phyloP scores from a whole-genome alignment of 225 moss, liverwort and hornwort species.

The Antitrichia curtipendula region DNA sequence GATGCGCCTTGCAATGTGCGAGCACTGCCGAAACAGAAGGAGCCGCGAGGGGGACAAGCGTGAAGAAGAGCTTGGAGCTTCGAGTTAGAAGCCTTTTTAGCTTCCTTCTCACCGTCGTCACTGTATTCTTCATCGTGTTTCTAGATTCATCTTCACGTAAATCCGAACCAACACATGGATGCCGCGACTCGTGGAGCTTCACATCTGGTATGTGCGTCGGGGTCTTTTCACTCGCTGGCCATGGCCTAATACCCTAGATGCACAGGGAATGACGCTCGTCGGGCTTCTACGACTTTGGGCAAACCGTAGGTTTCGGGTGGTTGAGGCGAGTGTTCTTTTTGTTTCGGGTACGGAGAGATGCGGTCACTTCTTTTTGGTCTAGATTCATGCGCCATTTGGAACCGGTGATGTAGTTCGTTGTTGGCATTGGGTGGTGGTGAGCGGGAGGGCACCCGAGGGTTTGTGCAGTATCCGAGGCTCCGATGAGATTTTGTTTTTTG shows the following conservation, averaged over 20 bases:
- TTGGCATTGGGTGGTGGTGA: neutral
- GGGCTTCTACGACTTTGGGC: neutral
- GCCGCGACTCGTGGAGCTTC: neutral
- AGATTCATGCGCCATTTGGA: neutral
- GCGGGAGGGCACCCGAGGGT: neutral
- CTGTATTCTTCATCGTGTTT: neutral
- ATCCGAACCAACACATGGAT: neutral
- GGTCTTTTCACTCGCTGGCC: neutral
- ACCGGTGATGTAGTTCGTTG: neutral
- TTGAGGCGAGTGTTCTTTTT: neutral
- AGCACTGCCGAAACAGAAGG: neutral
- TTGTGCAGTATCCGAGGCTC: neutral
- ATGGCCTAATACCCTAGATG: conserved; percentile 9
- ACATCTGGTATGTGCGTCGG: neutral
- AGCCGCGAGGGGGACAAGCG: neutral
- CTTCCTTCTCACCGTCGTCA: neutral
- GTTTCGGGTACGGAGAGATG: neutral
- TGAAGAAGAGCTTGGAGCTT: neutral
- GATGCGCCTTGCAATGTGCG: neutral
- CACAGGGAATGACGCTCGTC: neutral
- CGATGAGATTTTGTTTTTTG: neutral
- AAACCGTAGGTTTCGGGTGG: neutral
- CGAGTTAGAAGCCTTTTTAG: neutral
- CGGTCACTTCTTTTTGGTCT: neutral
- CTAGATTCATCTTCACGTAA: neutral